phyloP scores from a whole-genome alignment of 768 basidiomycete genomes.

The Pulveroboletus sp. region DNA sequence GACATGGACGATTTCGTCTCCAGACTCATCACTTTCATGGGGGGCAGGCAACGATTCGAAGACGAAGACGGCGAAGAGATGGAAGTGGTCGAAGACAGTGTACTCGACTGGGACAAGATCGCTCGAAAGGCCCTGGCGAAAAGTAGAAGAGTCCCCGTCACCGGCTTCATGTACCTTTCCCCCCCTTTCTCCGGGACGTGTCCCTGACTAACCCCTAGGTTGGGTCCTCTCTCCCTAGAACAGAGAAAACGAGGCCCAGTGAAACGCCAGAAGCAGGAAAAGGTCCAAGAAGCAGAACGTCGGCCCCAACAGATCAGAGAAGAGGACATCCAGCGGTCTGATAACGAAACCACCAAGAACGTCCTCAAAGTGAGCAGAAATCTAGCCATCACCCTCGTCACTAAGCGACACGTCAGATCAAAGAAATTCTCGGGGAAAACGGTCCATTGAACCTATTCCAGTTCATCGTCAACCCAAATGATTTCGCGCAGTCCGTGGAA shows the following conservation, averaged over 20 bases:
- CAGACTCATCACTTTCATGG: slow-evolving; percentile 72
- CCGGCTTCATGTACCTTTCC: slow-evolving; percentile 77
- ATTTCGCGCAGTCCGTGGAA: slow-evolving; percentile 93
- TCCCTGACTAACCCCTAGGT: slow-evolving; percentile 49
- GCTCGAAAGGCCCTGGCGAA: slow-evolving; percentile 81
- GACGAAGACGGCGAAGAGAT: slow-evolving; percentile 47
- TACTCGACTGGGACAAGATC: slow-evolving; percentile 79
- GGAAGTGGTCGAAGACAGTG: slow-evolving; percentile 47
- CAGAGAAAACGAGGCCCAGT: slow-evolving; percentile 65
- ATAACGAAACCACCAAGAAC: slow-evolving; percentile 89
- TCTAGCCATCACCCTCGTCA: background rate
- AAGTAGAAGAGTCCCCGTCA: slow-evolving; percentile 71
- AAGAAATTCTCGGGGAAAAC: slow-evolving; percentile 50
- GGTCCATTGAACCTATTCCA: slow-evolving; percentile 71
- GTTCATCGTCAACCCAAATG: slow-evolving; percentile 84
- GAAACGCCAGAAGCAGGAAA: slow-evolving; percentile 68
- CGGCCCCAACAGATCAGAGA: slow-evolving; percentile 79
- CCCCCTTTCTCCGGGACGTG: background rate
- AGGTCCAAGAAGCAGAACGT: slow-evolving; percentile 61
- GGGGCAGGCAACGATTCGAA: slow-evolving; percentile 53
- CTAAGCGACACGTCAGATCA: slow-evolving; percentile 44
- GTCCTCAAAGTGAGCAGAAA: slow-evolving; percentile 58
- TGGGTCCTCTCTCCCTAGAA: slow-evolving; percentile 85
- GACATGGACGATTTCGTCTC: slow-evolving; percentile 89
- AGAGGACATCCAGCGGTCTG: slow-evolving; percentile 76